These are phyloP conservation scores for Cercospora sp. DNA, from an alignment of 2,329 filamentous ascomycete genomes.

Conservation along the genomic window DNA sequence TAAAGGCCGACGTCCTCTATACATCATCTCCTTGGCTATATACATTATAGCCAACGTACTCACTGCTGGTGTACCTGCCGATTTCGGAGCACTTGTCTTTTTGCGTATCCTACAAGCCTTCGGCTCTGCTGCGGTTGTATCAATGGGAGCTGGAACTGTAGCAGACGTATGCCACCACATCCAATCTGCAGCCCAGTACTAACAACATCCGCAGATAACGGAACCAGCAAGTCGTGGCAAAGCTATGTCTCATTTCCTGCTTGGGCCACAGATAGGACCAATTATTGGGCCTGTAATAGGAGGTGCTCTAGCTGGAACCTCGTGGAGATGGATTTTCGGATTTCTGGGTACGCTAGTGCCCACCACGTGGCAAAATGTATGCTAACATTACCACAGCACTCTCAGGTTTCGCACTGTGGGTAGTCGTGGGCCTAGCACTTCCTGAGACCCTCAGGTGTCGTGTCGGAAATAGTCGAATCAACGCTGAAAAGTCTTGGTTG, in stretches of 20 bases:
- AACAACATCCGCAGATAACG: too few species aligned
- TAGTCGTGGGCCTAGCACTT: not conserved
- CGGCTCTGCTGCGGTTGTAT: slow-evolving; percentile 12
- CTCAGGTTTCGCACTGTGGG: slow-evolving; percentile 1
- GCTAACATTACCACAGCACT: too few species aligned
- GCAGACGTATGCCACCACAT: slow-evolving; percentile 5
- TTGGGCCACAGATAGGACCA: slow-evolving; percentile 12
- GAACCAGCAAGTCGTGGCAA: too few species aligned
- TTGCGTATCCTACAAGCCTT: slow-evolving; percentile 15
- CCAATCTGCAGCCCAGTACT: not conserved
- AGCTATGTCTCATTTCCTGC: slow-evolving; percentile 5
- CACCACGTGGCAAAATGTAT: too few species aligned
- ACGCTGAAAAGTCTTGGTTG: slow-evolving; percentile 11
- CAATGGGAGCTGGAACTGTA: slow-evolving; percentile 16
- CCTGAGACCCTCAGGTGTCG: slow-evolving; percentile 11
- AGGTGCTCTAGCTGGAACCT: slow-evolving; percentile 7
- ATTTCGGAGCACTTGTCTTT: slow-evolving; percentile 11
- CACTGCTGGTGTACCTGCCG: not conserved
- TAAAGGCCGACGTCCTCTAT: slow-evolving; percentile 10
- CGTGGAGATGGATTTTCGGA: slow-evolving; percentile 13
- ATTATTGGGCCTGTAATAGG: slow-evolving; percentile 11
- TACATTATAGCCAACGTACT: slow-evolving; percentile 5
- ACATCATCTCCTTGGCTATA: slow-evolving; percentile 14
- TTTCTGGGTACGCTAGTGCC: not conserved
- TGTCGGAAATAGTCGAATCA: slow-evolving; percentile 7